phyloP scores from a whole-genome alignment of 495 filamentous ascomycete species.

The Peziza echinospora region DNA sequence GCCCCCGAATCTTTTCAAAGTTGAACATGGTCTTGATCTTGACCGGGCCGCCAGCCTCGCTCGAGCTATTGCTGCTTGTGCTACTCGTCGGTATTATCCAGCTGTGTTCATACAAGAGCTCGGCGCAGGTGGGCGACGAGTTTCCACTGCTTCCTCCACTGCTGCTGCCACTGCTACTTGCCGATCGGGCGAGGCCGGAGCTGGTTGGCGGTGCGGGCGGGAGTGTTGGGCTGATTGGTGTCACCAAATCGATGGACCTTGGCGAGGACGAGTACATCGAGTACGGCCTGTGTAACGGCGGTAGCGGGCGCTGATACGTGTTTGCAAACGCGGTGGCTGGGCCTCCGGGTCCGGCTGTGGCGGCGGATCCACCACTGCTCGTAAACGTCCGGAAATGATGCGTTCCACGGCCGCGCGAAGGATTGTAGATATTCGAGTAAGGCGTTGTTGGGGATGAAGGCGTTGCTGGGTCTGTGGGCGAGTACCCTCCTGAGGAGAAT shows the following conservation, averaged over 20 bases:
- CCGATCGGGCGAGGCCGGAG: neutral
- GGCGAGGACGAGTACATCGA: slow-evolving; percentile 16
- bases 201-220: neutral
- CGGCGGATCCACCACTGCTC: neutral
- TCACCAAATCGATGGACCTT: slow-evolving; percentile 21
- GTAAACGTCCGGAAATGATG: neutral
- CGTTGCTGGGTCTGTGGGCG: slow-evolving; percentile 6
- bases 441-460: slow-evolving; percentile 6
- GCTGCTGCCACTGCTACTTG: too few species aligned
- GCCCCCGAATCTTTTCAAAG: slow-evolving; percentile 18
- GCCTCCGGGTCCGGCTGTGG: too few species aligned
- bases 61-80: slow-evolving; percentile 6
- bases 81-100: slow-evolving; percentile 8
- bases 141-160: slow-evolving; percentile 4
- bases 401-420: slow-evolving; percentile 6
- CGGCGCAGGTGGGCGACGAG: slow-evolving; percentile 5
- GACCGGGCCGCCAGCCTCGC: slow-evolving; percentile 10
- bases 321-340: neutral
- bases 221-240: slow-evolving; percentile 4
- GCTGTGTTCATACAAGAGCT: slow-evolving; percentile 2
- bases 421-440: slow-evolving; percentile 14
- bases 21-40: slow-evolving; percentile 19
- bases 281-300: slow-evolving; percentile 16
- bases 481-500: slow-evolving; percentile 1
- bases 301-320: slow-evolving; percentile 17